Evolutionary conservation across 169 alveolate species (phyloP).

Genomic region (Condylostoma magnum): DNA sequence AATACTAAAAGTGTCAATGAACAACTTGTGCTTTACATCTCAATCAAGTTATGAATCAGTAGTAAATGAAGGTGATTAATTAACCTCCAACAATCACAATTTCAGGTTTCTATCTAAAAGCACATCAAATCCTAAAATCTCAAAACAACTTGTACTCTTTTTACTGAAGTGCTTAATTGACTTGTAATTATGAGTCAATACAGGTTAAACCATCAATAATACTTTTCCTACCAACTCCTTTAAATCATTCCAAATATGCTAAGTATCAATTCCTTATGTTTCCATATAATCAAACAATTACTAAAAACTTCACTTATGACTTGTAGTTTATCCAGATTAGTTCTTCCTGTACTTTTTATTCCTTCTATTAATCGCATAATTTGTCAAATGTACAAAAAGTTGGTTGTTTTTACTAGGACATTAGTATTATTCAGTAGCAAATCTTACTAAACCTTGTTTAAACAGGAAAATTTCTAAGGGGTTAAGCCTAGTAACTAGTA

Average conservation of each 20-base stretch:
- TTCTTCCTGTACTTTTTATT: constrained; percentile 41
- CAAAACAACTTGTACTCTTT: constrained; percentile 80
- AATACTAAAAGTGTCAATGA: neutral
- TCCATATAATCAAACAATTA: constrained; percentile 55
- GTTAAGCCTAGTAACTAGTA: constrained; percentile 45
- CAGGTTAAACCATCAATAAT: constrained; percentile 71
- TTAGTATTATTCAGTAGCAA: constrained; percentile 68
- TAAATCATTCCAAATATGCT: constrained; percentile 56
- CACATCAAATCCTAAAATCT: constrained; percentile 81
- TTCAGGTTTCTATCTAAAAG: constrained; percentile 62
- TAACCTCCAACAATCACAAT: constrained; percentile 84
- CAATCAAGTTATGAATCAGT: constrained; percentile 64
- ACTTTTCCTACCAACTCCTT: constrained; percentile 78
- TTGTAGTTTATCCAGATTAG: constrained; percentile 38
- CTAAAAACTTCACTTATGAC: constrained; percentile 75
- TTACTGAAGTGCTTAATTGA: constrained; percentile 74
- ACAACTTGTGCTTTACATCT: constrained; percentile 40
- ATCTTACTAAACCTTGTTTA: constrained; percentile 69
- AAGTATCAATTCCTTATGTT: constrained; percentile 65
- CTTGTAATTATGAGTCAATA: constrained; percentile 76
- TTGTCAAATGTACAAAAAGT: constrained; percentile 65
- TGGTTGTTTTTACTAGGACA: constrained; percentile 39
- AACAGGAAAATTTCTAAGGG: constrained; percentile 65
- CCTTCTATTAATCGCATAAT: constrained; percentile 63
- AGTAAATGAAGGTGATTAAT: constrained; percentile 73